Evolutionary conservation across 139 green algal species (phyloP).

Genomic region (Chlamydomonas sp.): DNA sequence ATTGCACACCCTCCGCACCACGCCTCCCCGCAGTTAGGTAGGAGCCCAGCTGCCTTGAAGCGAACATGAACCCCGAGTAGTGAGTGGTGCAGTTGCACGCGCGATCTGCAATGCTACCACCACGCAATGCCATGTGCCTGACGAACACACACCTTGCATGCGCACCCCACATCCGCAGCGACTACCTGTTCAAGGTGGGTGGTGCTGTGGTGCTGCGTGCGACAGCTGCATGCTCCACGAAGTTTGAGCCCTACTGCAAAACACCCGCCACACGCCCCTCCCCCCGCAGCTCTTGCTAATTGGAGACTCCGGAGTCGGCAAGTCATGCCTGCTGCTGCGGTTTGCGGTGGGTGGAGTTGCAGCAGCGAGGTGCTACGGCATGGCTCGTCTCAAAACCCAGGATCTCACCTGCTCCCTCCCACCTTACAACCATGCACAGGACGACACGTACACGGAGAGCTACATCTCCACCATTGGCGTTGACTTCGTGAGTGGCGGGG

Average conservation of each 20-base stretch:
- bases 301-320: conserved; percentile 91
- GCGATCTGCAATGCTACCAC: neutral
- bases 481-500: conserved; percentile 84
- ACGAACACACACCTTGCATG: conserved; percentile 3
- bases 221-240: neutral
- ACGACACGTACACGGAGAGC: conserved; percentile 99
- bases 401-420: neutral
- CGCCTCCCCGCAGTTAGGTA: no score
- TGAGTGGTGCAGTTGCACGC: conserved; percentile 35
- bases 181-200: conserved; percentile 89
- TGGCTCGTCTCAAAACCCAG: no score
- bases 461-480: conserved; percentile 99
- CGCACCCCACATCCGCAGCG: conserved; percentile 33
- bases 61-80: conserved; percentile 68
- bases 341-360: conserved; percentile 5
- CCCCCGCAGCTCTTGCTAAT: conserved; percentile 87
- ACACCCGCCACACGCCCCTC: neutral
- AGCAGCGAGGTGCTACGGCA: neutral
- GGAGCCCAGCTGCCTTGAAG: no score
- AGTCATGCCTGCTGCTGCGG: conserved; percentile 96
- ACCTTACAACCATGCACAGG: conserved; percentile 43
- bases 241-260: neutral
- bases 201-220: neutral
- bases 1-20: no score
- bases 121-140: neutral